phyloP scores from a whole-genome alignment of 345 rosid genomes.

The Aegle marmelos region DNA sequence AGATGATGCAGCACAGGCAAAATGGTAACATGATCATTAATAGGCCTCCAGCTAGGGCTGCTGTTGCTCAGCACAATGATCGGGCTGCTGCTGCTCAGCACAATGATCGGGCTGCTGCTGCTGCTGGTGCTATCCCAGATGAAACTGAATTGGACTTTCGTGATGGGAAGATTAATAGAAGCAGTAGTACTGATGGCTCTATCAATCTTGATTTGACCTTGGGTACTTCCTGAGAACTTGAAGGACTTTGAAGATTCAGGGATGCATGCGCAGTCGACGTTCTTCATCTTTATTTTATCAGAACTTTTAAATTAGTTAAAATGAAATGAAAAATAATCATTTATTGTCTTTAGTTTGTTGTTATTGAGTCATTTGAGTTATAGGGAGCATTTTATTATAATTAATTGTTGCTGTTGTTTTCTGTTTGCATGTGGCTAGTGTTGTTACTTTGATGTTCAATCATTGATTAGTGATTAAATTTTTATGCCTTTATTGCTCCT shows the following conservation, averaged over 20 bases:
- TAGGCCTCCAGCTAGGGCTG: neutral
- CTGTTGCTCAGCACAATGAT: neutral
- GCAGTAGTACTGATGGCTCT: neutral
- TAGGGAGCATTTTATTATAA: too few species aligned
- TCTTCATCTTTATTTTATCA: too few species aligned
- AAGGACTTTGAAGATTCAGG: neutral
- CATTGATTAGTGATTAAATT: neutral
- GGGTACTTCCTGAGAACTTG: neutral
- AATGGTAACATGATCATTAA: neutral
- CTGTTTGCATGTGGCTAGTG: neutral
- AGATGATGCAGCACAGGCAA: neutral
- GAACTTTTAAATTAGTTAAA: too few species aligned
- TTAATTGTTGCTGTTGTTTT: neutral
- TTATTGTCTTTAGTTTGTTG: too few species aligned
- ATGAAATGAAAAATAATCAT: too few species aligned
- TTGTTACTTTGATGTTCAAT: neutral
- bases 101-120: neutral
- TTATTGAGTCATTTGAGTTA: too few species aligned
- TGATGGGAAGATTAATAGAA: neutral
- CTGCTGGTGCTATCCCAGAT: neutral
- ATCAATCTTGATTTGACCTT: conserved; percentile 7
- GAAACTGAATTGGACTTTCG: neutral
- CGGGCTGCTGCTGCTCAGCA: neutral
- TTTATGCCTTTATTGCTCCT: neutral
- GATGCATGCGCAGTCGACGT: neutral